A percentile compares a stretch with the other conserved stretches of the same genome.
These are phyloP conservation scores for Ascodesmis nigricans DNA, from an alignment of 495 filamentous ascomycete genomes.

Conservation along the genomic window DNA sequence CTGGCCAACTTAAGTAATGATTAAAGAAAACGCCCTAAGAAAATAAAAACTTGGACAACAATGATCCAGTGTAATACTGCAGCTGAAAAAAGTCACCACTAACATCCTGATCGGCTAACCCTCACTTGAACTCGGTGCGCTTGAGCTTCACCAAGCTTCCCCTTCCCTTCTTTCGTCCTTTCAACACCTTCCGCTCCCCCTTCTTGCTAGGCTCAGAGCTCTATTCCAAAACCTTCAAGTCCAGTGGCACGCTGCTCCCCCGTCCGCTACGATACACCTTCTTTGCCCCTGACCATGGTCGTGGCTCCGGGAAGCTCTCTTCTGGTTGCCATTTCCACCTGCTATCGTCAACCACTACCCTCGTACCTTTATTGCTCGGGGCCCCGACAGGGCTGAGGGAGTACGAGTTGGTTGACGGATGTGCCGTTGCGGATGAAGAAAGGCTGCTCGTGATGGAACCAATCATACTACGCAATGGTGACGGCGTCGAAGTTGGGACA, in stretches of 20 bases:
- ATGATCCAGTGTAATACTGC: too few relatives aligned
- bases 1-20: too few relatives aligned
- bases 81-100: too few relatives aligned
- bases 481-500: constrained; percentile 21
- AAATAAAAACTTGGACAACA: too few relatives aligned
- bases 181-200: too few relatives aligned
- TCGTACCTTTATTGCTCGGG: constrained; percentile 24
- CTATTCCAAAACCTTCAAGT: constrained; percentile 30
- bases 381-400: constrained; percentile 17
- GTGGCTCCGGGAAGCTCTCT: constrained; percentile 58
- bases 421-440: constrained; percentile 30
- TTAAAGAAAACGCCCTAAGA: too few relatives aligned
- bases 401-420: constrained; percentile 7
- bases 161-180: too few relatives aligned
- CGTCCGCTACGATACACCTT: constrained; percentile 75
- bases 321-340: constrained; percentile 79
- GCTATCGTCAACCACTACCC: constrained; percentile 46
- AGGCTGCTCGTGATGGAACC: constrained; percentile 63
- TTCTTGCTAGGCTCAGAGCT: too few relatives aligned
- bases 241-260: constrained; percentile 81
- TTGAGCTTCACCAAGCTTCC: too few relatives aligned
- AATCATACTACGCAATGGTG: constrained; percentile 34
- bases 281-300: constrained; percentile 45
- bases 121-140: too few relatives aligned
- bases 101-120: too few relatives aligned